Evolutionary conservation across 2,329 filamentous ascomycete genomes (phyloP), one percentile per base, ranked within the genome.

Genomic region (Colletotrichum graminicola): DNA sequence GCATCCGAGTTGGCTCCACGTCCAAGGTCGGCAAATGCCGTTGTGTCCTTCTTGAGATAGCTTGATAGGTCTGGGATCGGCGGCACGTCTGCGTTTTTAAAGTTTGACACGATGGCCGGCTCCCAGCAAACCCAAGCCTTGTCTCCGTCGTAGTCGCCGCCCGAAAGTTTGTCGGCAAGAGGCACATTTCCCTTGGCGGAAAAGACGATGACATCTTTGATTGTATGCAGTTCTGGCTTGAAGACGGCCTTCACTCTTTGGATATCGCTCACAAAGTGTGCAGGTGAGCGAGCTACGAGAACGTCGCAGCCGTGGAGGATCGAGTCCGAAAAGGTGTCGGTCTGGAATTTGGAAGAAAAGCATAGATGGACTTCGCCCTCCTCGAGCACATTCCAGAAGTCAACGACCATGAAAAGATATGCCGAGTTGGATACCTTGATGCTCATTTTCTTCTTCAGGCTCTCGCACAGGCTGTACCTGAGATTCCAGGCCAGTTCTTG

Each of bases 161-260:
- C 93, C 1, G 92, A 93, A 0, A 95, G 83, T 75, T 91, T 90
- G 11, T 89, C 87, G 0, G 93, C 93, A 0, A 94, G 84, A 0
- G 93, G 88, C 0, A 81, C 82, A 34, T 85, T 77, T 0, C 92
- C 92, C 71, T 86, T 88, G 0, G 84, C 84, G 0, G 93, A 85
- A 74, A 98, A 98, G 0, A 98, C 87, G 18, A 96, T 85, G 1
- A 97, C 90, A 75, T 98, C 92, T 72, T 92, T 92, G 0, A 97
- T 80, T 2, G 89, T 87, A 3, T 90, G 88, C 0, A 95, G 81
- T 52, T 90, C 85, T 0, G 86, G 84, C n/a, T 83, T 85, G 71
- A 86, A 89, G 0, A 91, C 88, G 0, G 85, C 87, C 47, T 80
- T 85, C 10, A 92, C 91, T 66, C 87, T 91, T 75, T 95, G 93